Conservation (phyloP, 176 grass and related monocot genomes). For the Cymbopogon citratus region DNA sequence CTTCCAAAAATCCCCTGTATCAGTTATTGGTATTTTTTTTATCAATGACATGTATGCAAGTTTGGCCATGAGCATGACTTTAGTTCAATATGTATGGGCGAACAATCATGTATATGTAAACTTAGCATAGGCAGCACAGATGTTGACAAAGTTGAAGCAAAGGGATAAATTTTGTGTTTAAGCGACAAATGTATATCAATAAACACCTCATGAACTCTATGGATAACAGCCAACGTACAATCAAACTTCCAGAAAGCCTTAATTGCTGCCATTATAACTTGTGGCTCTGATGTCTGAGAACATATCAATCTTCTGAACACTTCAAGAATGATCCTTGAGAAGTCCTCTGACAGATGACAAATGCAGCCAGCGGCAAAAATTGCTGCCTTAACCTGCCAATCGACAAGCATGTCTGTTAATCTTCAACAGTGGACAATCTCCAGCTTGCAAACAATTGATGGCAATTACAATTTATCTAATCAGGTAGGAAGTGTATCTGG, state of each 20-base stretch:
- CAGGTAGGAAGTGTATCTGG: neutral
- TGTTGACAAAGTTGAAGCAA: neutral
- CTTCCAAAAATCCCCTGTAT: neutral
- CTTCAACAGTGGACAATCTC: neutral
- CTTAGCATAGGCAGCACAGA: neutral
- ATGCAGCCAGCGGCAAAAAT: slow-evolving; percentile 68
- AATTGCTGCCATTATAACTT: slow-evolving; percentile 50
- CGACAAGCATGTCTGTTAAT: neutral
- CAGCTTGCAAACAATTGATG: neutral
- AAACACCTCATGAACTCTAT: slow-evolving; percentile 69
- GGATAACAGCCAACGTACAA: slow-evolving; percentile 54
- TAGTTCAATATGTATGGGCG: neutral
- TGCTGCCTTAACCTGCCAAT: slow-evolving; percentile 63
- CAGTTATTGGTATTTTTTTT: neutral
- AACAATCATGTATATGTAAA: neutral
- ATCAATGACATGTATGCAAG: neutral
- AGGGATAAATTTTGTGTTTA: neutral
- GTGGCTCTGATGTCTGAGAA: slow-evolving; percentile 26
- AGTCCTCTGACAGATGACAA: slow-evolving; percentile 62
- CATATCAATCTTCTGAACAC: slow-evolving; percentile 43
- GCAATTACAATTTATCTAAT: neutral
- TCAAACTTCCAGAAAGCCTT: slow-evolving; percentile 61
- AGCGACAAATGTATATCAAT: slow-evolving; percentile 9
- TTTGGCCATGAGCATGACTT: neutral
- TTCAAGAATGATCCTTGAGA: slow-evolving; percentile 57